A percentile compares a stretch with the other conserved stretches of the same genome.
Evolutionary conservation across 257 asterid genomes (phyloP).

Genomic region (Buddleja alternifolia): DNA sequence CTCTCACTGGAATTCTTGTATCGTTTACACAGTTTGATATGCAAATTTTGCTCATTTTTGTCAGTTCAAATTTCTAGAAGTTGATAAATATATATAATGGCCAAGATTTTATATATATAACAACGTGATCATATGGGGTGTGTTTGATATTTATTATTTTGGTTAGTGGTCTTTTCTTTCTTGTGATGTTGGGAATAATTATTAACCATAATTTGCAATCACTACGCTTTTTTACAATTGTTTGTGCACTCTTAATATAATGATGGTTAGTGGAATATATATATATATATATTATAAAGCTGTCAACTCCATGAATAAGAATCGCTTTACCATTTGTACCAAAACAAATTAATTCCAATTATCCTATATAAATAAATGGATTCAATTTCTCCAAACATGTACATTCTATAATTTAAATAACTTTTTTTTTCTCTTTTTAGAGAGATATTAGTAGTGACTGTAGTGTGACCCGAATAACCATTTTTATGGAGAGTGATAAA

Average conservation of each 20-base stretch:
- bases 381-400: too few species aligned
- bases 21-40: slow-evolving; percentile 58
- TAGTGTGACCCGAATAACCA: too few species aligned
- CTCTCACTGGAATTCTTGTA: slow-evolving; percentile 57
- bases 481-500: too few species aligned
- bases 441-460: too few species aligned
- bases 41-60: slow-evolving; percentile 47
- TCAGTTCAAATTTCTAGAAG: background rate
- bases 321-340: background rate
- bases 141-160: slow-evolving; percentile 25
- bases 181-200: slow-evolving; percentile 18
- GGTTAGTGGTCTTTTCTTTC: background rate
- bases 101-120: background rate
- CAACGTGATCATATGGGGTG: background rate
- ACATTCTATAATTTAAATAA: too few species aligned
- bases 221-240: slow-evolving; percentile 13
- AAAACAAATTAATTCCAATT: background rate
- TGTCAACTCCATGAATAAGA: background rate
- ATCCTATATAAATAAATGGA: background rate
- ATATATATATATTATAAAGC: too few species aligned
- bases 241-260: slow-evolving; percentile 7
- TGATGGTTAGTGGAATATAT: slow-evolving; percentile 17
- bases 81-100: background rate
- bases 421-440: too few species aligned
- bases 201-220: slow-evolving; percentile 22